phyloP scores from a whole-genome alignment of 2,329 filamentous ascomycete genomes.

The Exophiala phaeomuriformis region DNA sequence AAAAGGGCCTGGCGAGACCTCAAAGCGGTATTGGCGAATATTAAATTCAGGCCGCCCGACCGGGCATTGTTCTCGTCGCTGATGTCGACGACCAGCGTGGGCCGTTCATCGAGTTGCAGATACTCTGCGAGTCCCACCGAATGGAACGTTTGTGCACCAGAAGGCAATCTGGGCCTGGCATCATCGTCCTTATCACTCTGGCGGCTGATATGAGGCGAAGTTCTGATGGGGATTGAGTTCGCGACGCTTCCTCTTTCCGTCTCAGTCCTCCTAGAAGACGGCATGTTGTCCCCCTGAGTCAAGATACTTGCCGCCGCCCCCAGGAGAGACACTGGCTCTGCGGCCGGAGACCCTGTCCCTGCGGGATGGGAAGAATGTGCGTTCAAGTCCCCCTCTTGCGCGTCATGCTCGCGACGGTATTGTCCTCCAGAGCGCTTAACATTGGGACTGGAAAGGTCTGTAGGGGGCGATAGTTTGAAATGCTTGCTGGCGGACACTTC shows the following conservation, averaged over 20 bases:
- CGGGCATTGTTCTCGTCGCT: slow-evolving; percentile 50
- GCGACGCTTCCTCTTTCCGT: background rate
- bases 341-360: background rate
- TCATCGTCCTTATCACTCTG: slow-evolving; percentile 31
- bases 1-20: slow-evolving; percentile 51
- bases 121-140: slow-evolving; percentile 64
- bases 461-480: slow-evolving; percentile 6
- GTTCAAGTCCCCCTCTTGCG: slow-evolving; percentile 9
- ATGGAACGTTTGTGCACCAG: slow-evolving; percentile 52
- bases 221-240: slow-evolving; percentile 15
- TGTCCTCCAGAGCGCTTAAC: slow-evolving; percentile 4
- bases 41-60: slow-evolving; percentile 50
- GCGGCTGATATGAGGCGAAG: slow-evolving; percentile 2
- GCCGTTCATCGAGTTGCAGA: slow-evolving; percentile 67
- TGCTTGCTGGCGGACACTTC: slow-evolving; percentile 7
- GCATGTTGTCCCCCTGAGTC: slow-evolving; percentile 6
- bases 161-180: slow-evolving; percentile 44
- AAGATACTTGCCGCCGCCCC: slow-evolving; percentile 9
- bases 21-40: slow-evolving; percentile 64
- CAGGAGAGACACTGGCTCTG: slow-evolving; percentile 8
- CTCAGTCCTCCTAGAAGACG: slow-evolving; percentile 1
- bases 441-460: background rate
- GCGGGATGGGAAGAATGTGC: background rate
- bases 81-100: slow-evolving; percentile 68
- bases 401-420: slow-evolving; percentile 6